phyloP scores from a whole-genome alignment of 1,139 yeast genomes.

The Yamadazyma dushanensis region DNA sequence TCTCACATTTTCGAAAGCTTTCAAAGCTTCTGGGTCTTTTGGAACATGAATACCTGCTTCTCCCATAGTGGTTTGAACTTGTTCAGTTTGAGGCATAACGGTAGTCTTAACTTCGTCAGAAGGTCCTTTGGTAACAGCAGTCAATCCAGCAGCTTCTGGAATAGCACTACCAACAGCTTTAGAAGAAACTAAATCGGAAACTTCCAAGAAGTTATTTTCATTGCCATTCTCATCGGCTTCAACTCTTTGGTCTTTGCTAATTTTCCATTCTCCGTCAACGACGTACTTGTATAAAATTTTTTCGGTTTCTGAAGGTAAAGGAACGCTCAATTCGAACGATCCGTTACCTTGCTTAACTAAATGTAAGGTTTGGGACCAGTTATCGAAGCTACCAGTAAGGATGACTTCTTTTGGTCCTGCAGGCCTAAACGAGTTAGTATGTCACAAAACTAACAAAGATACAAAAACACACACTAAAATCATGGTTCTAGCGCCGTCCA shows the following conservation, averaged over 20 bases:
- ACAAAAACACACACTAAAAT: too few species aligned
- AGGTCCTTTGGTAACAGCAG: slow-evolving; percentile 21
- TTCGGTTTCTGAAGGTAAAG: slow-evolving; percentile 41
- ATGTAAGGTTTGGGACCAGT: slow-evolving; percentile 64
- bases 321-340: slow-evolving; percentile 59
- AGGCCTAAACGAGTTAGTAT: slow-evolving; percentile 51
- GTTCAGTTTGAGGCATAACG: slow-evolving; percentile 57
- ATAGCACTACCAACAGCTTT: slow-evolving; percentile 37
- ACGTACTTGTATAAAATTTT: slow-evolving; percentile 65
- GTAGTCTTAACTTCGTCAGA: slow-evolving; percentile 42
- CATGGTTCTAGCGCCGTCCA: too few species aligned
- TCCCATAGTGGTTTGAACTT: slow-evolving; percentile 48
- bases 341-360: slow-evolving; percentile 63
- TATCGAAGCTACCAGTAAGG: slow-evolving; percentile 76
- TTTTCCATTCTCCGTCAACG: slow-evolving; percentile 72
- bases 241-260: slow-evolving; percentile 45
- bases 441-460: too few species aligned
- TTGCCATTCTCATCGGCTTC: slow-evolving; percentile 54
- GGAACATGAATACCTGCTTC: slow-evolving; percentile 59
- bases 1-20: slow-evolving; percentile 37
- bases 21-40: slow-evolving; percentile 36
- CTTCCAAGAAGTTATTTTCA: slow-evolving; percentile 57
- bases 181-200: slow-evolving; percentile 36
- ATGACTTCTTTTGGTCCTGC: slow-evolving; percentile 70
- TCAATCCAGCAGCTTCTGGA: slow-evolving; percentile 55